Conservation (phyloP, 2,329 filamentous ascomycete species). For the Cordyceps cateniannulata region DNA sequence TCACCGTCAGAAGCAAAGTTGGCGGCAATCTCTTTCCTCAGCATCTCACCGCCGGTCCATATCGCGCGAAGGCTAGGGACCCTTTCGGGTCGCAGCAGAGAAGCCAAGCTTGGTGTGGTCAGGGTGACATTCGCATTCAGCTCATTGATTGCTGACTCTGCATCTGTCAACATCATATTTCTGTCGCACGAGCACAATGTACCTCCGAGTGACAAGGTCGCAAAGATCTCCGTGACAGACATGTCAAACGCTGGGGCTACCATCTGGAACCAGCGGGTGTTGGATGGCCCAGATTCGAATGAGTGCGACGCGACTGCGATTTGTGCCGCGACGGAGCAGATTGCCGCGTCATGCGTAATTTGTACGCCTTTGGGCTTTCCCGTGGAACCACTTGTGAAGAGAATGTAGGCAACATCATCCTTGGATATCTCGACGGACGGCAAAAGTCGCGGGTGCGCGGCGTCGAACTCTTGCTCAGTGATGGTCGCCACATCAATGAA, state of each 20-base stretch:
- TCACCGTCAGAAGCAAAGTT: conserved; percentile 1
- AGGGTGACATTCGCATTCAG: not conserved
- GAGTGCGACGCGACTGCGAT: not conserved
- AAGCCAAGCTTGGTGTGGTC: not conserved
- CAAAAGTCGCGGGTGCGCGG: not conserved
- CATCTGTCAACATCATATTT: conserved; percentile 2
- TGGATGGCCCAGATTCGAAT: not conserved
- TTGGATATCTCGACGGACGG: not conserved
- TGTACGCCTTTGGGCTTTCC: conserved; percentile 3
- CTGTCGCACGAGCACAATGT: conserved; percentile 2
- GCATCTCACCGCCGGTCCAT: not conserved
- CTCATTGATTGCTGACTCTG: not conserved
- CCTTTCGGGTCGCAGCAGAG: not conserved
- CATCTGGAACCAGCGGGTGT: not conserved
- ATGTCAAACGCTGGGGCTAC: conserved; percentile 1
- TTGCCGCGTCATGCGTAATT: not conserved
- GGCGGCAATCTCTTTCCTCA: not conserved
- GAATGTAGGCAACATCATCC: not conserved
- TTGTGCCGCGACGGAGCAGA: not conserved
- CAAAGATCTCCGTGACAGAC: conserved; percentile 1
- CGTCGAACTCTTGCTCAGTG: not conserved
- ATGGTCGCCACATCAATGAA: conserved; percentile 1
- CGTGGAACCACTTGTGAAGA: conserved; percentile 3
- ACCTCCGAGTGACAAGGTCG: not conserved
- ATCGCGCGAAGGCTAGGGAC: not conserved